Base-by-base conservation (phyloP, 106 monocot genomes). In the Apostasia ramifera region DNA sequence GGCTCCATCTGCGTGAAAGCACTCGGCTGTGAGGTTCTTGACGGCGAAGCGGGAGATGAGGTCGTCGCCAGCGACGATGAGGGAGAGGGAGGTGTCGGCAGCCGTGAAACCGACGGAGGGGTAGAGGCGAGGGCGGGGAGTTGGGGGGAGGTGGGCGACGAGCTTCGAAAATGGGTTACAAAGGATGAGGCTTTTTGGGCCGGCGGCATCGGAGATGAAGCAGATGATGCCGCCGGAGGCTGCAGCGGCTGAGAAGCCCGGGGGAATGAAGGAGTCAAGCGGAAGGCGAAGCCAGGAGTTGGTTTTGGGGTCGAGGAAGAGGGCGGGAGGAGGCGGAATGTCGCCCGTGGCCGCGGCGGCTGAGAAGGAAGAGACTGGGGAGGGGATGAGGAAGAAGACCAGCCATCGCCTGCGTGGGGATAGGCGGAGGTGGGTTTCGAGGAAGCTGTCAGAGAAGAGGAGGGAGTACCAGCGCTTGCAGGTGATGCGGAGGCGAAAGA, bases 1-100 rank as follows among this genome's bases (percentile, higher is more conserved):
- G 49, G 64, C 55, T 9, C 83, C 87, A 67, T 89, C 81, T 1
- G 71, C 86, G 56, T 70, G 73, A 77, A 92, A 87, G n/a, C 66
- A 57, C 72, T 97, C 97, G 1, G 89, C 70, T 6, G 92, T 84
- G 42, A 97, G 77, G 75, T 97, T 97, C 83, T 97, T 97, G 61
- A 95, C 95, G 6, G 95, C 88, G 74, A 86, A 95, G 11, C 85
- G 91, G 47, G 95, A 95, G 57, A 95, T 84, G 49, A 95, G 83
- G 62, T 95, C 91, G 39, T 95, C 95, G 1, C 91, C 95, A 12
- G 95, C 95, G 11, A 95, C 66, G 47, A 91, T 71, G 3, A 77
- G 73, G 68, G 63, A 78, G 74, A 95, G 58, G 44, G 86, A 85
- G 1, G 88, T 70, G 5, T 73, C 56, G 2, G 66, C 67, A 3